Evolutionary conservation across 495 filamentous ascomycete genomes (phyloP), one percentile per base, ranked within the genome.

Genomic region (Aspergillus carlsbadensis): DNA sequence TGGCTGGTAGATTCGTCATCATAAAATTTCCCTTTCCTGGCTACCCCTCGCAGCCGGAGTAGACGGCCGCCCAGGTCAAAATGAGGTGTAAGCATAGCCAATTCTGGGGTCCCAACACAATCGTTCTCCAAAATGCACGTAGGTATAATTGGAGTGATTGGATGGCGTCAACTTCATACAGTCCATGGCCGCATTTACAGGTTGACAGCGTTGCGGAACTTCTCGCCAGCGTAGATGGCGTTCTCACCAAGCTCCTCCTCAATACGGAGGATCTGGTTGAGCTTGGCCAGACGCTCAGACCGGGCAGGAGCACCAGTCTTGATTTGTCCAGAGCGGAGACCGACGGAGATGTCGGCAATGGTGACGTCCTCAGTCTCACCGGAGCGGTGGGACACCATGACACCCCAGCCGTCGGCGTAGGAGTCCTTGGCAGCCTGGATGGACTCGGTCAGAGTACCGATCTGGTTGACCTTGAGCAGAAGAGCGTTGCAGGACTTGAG

Each of bases 371-470:
- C 94, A 52, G 94, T 98, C 88, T 98, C 94, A 70, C 94, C 94
- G 58, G 94, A 97, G 63, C 95, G 87, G 83, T 99, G 95, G 54
- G 93, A 97, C 55, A 99, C 95, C 95, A 99, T 99, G 80, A 99
- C 92, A 75, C 94, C 94, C 93, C 93, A 99, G 73, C 85, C 87
- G 65, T 90, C 95, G 57, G 87, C 90, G 72, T 94, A 99, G 56
- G 95, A 96, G 80, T 98, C 95, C 83, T 97, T 98, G 70, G 95
- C 94, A 54, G 95, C 95, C 82, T 99, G 94, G 81, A 99, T 99
- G 46, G 95, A 96, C 83, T 99, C 80, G 64, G 90, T 95, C 56
- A 99, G 86, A 56, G 95, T 96, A 76, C 95, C 95, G 66, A 99
- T 99, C 83, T 99, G 95, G 86, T 99, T 99, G 75, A 99, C 95